A percentile compares a stretch with the other conserved stretches of the same genome.
These are phyloP conservation scores for Lactarius deliciosus DNA, from an alignment of 768 basidiomycete genomes.

Conservation along the genomic window DNA sequence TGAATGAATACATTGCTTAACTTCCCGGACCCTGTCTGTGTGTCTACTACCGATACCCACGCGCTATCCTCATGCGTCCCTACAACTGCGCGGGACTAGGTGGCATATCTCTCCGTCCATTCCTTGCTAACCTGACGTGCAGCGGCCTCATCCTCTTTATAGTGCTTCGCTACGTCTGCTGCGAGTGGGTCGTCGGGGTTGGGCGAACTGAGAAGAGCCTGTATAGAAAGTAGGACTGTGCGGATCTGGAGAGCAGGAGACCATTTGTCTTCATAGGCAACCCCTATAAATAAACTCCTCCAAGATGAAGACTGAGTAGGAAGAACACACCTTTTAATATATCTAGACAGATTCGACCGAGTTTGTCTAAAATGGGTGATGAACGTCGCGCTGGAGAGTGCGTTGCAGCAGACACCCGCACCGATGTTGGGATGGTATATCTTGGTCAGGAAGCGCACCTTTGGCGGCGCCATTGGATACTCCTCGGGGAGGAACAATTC, in stretches of 20 bases:
- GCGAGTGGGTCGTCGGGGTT: slow-evolving; percentile 97
- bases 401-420: slow-evolving; percentile 41
- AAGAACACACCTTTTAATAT: slow-evolving; percentile 80
- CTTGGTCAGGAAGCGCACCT: slow-evolving; percentile 96
- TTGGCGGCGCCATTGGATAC: slow-evolving; percentile 99
- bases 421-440: slow-evolving; percentile 99
- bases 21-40: slow-evolving; percentile 10
- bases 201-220: slow-evolving; percentile 93
- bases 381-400: not conserved
- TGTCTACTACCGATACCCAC: slow-evolving; percentile 12
- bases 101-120: slow-evolving; percentile 92
- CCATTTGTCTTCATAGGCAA: slow-evolving; percentile 80
- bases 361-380: slow-evolving; percentile 67
- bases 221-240: slow-evolving; percentile 93
- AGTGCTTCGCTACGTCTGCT: slow-evolving; percentile 95
- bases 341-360: slow-evolving; percentile 97
- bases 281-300: slow-evolving; percentile 4
- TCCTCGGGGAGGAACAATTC: slow-evolving; percentile 98
- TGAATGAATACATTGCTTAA: slow-evolving; percentile 23
- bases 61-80: slow-evolving; percentile 1
- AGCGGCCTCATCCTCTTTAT: slow-evolving; percentile 95
- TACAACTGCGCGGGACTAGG: slow-evolving; percentile 28
- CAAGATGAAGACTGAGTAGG: slow-evolving; percentile 27
- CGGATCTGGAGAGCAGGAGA: slow-evolving; percentile 98
- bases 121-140: slow-evolving; percentile 90